Evolutionary conservation across 208 protist genomes (phyloP).

Genomic region (Naegleria gruberi): DNA sequence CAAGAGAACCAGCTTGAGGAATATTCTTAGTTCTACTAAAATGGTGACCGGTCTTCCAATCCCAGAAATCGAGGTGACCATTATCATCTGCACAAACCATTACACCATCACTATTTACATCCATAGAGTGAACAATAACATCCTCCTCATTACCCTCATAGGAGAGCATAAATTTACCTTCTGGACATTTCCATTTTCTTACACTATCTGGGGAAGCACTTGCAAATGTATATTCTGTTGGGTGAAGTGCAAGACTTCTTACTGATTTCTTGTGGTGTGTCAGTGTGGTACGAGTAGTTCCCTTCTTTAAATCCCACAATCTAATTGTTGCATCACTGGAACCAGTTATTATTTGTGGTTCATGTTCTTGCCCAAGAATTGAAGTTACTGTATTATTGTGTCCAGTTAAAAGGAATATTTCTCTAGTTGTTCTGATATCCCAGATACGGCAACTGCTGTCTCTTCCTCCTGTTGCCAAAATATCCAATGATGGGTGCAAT

Average conservation of each 20-base stretch:
- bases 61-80: conserved; percentile 84
- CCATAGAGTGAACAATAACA: conserved; percentile 64
- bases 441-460: conserved; percentile 83
- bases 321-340: conserved; percentile 52
- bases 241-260: conserved; percentile 72
- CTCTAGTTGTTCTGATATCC: conserved; percentile 67
- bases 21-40: conserved; percentile 45
- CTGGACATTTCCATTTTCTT: conserved; percentile 89
- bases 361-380: conserved; percentile 66
- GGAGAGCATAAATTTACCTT: conserved; percentile 87
- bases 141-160: conserved; percentile 62
- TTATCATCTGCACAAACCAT: conserved; percentile 79
- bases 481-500: conserved; percentile 91
- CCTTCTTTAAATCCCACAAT: conserved; percentile 57
- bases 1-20: conserved; percentile 7
- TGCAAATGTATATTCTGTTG: conserved; percentile 77
- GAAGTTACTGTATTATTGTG: conserved; percentile 85
- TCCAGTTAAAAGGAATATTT: conserved; percentile 73
- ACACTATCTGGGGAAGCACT: conserved; percentile 90
- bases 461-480: conserved; percentile 92
- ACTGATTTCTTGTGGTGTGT: conserved; percentile 99
- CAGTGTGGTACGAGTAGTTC: conserved; percentile 56
- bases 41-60: conserved; percentile 86
- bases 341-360: conserved; percentile 84
- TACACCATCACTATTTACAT: conserved; percentile 80